These are phyloP conservation scores for Isoetes taiwanensis DNA, from an alignment of 75 land plant genomes.

Conservation along the genomic window DNA sequence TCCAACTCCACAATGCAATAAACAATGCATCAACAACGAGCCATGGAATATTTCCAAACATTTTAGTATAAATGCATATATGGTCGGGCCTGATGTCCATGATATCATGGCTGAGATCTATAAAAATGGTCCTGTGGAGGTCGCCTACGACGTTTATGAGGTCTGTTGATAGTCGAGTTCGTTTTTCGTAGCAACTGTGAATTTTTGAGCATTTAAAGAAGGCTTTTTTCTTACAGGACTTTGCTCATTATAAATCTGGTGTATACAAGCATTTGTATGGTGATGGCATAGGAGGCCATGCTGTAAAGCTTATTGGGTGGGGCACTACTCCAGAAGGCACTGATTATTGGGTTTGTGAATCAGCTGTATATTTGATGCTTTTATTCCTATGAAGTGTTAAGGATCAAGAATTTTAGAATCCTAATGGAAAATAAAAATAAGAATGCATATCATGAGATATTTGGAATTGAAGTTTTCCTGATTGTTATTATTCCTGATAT, in stretches of 20 bases:
- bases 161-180: slow-evolving; percentile 13
- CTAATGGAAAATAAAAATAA: not conserved
- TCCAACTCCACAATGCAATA: slow-evolving; percentile 65
- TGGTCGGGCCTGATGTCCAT: slow-evolving; percentile 40
- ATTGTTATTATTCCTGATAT: not conserved
- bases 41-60: slow-evolving; percentile 61
- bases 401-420: not conserved
- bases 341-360: slow-evolving; percentile 56
- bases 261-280: slow-evolving; percentile 60
- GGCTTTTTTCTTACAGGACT: slow-evolving; percentile 38
- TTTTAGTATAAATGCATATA: slow-evolving; percentile 50
- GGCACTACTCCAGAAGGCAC: slow-evolving; percentile 61
- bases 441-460: not conserved
- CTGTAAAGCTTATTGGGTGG: slow-evolving; percentile 80
- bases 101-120: slow-evolving; percentile 76
- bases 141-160: slow-evolving; percentile 81
- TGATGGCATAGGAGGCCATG: slow-evolving; percentile 59
- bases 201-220: not conserved
- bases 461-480: not conserved
- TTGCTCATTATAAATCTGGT: slow-evolving; percentile 77
- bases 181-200: not conserved
- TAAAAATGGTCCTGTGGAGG: slow-evolving; percentile 86
- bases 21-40: slow-evolving; percentile 50
- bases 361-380: not conserved
- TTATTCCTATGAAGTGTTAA: not conserved